Evolutionary conservation across 257 asterid genomes (phyloP).

Genomic region (Primulina huaijiensis): DNA sequence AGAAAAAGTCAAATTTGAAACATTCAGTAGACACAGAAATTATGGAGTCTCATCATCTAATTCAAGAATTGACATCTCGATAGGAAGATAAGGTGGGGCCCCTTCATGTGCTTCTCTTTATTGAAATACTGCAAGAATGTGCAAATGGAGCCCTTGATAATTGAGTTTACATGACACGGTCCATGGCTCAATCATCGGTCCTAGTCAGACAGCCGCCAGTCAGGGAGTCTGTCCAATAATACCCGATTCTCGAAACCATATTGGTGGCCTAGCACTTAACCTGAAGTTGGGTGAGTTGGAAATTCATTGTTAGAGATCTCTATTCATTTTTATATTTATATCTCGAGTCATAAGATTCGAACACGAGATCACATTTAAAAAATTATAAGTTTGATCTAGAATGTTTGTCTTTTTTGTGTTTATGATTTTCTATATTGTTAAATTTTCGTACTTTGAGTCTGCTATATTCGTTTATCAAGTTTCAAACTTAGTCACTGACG

Average conservation of each 20-base stretch:
- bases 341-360: no score
- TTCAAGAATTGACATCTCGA: constrained; percentile 19
- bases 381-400: no score
- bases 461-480: no score
- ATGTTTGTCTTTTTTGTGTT: no score
- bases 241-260: no score
- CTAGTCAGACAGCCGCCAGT: constrained; percentile 4
- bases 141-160: constrained; percentile 28
- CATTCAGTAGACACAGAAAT: neutral
- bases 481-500: no score
- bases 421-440: no score
- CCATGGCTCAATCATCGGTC: constrained; percentile 27
- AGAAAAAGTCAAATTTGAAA: neutral
- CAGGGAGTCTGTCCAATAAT: constrained; percentile 19
- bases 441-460: no score
- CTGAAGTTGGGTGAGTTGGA: no score
- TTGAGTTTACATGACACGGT: constrained; percentile 16
- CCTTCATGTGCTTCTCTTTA: constrained; percentile 35
- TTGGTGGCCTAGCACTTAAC: no score
- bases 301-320: neutral
- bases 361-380: no score
- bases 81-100: constrained; percentile 36
- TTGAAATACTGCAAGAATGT: constrained; percentile 32
- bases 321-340: no score
- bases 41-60: neutral